Base-by-base conservation (phyloP, 106 monocot species). In the Dendrobium huoshanense region DNA sequence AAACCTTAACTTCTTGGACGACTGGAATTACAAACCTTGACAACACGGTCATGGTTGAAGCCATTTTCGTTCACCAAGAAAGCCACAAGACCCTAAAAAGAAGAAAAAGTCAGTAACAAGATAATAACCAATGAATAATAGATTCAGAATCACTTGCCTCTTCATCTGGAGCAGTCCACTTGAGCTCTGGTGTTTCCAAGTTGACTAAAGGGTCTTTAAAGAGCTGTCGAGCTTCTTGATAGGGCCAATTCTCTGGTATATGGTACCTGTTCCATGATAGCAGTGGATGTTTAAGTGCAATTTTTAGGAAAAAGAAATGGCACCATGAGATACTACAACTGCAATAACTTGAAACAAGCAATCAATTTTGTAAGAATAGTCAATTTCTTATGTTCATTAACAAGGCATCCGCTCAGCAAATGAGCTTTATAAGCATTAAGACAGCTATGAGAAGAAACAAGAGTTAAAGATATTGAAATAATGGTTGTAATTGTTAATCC, bases 221-320 rank as follows among this genome's bases (percentile, higher is more conserved):
- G 43, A 98, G 86, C 13, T 77, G 75, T 24, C 97, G 86, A 77
- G 93, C 94, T 85, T 98, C 97, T 87, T 89, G 80, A 55, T 94
- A 98, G 82, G 97, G 92, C 97, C 97, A 98, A 11, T 92, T 88
- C 76, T 94, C 92, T 37, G 94, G 94, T 79, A 98, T 89, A 75
- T 89, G 86, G 79, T 91, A 98, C 87, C 94, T 98, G 49, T 55
- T 27, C 13, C 19, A 76, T 19, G 5, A 49, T 25, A 76, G 20
- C 49, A 49, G 27, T 49, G 25, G n/a, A 25, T 13, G 9, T 4
- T 48, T 49, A 74, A 74, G 43, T 74, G 74, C 41, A 74, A 41
- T 18, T 72, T 74, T 74, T 6, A 74, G 16, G 5, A 44, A 74
- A 44, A 40, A 74, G 7, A 74, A 22, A 41, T 18, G 20, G n/a